phyloP scores from a whole-genome alignment of 768 basidiomycete genomes.

The Suillus subalutaceus region DNA sequence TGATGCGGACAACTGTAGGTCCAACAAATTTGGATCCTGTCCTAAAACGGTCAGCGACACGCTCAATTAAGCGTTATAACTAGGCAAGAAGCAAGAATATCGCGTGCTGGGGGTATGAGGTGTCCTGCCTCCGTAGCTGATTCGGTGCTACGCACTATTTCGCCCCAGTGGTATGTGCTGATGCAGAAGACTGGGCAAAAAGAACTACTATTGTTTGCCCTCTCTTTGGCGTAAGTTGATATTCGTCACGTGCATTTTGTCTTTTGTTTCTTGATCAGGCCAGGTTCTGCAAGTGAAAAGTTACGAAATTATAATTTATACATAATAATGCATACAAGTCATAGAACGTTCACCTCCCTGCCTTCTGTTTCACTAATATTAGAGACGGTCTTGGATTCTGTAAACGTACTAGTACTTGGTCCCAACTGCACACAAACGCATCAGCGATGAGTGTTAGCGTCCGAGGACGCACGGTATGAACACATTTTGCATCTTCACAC shows the following conservation, averaged over 20 bases:
- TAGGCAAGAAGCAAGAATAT: constrained; percentile 17
- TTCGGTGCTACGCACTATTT: constrained; percentile 13
- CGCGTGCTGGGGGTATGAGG: constrained; percentile 13
- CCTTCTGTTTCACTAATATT: constrained; percentile 16
- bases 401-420: constrained; percentile 22
- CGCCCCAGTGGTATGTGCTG: constrained; percentile 28
- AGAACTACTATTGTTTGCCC: constrained; percentile 33
- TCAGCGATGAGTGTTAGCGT: constrained; percentile 3
- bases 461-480: constrained; percentile 59
- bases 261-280: constrained; percentile 4
- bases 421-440: constrained; percentile 20
- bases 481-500: constrained; percentile 48
- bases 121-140: constrained; percentile 19
- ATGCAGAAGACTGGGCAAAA: constrained; percentile 20
- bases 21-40: constrained; percentile 41
- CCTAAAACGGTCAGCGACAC: constrained; percentile 34
- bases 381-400: constrained; percentile 27
- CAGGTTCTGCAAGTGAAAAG: background rate
- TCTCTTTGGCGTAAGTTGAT: constrained; percentile 59
- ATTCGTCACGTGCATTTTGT: constrained; percentile 36
- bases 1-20: constrained; percentile 58
- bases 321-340: too few species aligned
- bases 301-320: background rate
- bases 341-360: background rate
- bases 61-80: constrained; percentile 14